Evolutionary conservation across 2,329 filamentous ascomycete species (phyloP).

Genomic region (Cephalotrichum gorgonifer): DNA sequence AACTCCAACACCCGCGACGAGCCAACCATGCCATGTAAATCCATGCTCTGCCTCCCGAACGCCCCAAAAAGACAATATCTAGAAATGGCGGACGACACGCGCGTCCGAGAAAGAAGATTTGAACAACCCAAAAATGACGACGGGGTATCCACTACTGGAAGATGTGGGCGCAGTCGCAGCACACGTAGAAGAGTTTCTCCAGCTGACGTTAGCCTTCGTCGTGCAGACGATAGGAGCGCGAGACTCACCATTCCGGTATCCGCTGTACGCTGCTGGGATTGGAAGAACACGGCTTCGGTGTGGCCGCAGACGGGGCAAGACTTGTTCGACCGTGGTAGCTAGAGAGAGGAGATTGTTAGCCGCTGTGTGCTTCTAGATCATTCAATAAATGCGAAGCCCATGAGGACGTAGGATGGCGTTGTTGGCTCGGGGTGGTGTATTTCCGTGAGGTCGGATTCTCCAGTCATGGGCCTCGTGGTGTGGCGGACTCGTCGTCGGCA

Average conservation of each 20-base stretch:
- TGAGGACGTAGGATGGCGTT: too few species aligned
- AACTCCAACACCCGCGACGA: too few species aligned
- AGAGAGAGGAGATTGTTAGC: slow-evolving; percentile 19
- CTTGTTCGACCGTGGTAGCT: slow-evolving; percentile 87
- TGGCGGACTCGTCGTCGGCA: too few species aligned
- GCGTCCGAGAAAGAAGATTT: too few species aligned
- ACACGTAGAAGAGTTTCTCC: slow-evolving; percentile 88
- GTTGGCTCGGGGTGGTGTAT: too few species aligned
- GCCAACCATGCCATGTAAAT: too few species aligned
- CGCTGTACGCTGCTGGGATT: slow-evolving; percentile 92
- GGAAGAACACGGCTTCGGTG: slow-evolving; percentile 93
- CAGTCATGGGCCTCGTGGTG: slow-evolving; percentile 18
- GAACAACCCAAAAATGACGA: too few species aligned
- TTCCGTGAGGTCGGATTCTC: too few species aligned
- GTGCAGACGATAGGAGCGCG: too few species aligned
- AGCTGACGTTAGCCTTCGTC: background rate
- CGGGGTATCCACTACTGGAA: slow-evolving; percentile 58
- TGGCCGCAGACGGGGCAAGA: slow-evolving; percentile 77
- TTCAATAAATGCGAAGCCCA: background rate
- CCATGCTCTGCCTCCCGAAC: too few species aligned
- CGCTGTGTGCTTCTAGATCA: background rate
- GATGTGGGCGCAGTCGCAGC: slow-evolving; percentile 85
- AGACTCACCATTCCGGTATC: slow-evolving; percentile 92
- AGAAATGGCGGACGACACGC: too few species aligned
- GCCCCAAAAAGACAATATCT: too few species aligned